Conservation (phyloP, 495 filamentous ascomycete species). For the Aspergillus cristatus region DNA sequence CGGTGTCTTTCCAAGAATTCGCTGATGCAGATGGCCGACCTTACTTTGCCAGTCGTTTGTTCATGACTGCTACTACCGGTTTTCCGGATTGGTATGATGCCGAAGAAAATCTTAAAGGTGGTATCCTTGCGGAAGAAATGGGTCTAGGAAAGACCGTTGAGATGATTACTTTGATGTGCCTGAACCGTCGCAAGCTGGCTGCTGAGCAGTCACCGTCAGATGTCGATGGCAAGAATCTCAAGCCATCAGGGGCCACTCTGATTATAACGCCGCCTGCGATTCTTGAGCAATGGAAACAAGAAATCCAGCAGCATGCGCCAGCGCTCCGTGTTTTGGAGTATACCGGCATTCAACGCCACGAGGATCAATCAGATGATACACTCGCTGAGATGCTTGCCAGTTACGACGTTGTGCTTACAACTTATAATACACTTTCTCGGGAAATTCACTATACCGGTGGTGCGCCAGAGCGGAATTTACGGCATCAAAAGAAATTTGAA, state of each 20-base stretch:
- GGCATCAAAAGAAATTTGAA: slow-evolving; percentile 57
- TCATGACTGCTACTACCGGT: slow-evolving; percentile 51
- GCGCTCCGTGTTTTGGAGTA: slow-evolving; percentile 45
- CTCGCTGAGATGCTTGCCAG: slow-evolving; percentile 38
- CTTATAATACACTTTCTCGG: slow-evolving; percentile 64
- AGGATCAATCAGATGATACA: slow-evolving; percentile 27
- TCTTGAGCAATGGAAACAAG: slow-evolving; percentile 77
- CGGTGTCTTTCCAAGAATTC: slow-evolving; percentile 25
- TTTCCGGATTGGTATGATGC: slow-evolving; percentile 33
- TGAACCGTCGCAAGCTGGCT: slow-evolving; percentile 39
- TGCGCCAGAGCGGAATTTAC: slow-evolving; percentile 53
- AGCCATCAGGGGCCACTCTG: slow-evolving; percentile 54
- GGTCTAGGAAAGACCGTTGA: slow-evolving; percentile 93
- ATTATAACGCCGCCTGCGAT: slow-evolving; percentile 82
- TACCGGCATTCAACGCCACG: slow-evolving; percentile 36
- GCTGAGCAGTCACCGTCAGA: slow-evolving; percentile 10
- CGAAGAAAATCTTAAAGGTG: slow-evolving; percentile 37
- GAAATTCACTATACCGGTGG: slow-evolving; percentile 71
- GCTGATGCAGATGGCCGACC: slow-evolving; percentile 39
- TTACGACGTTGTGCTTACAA: slow-evolving; percentile 81
- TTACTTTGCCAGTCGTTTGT: slow-evolving; percentile 56
- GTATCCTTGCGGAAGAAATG: slow-evolving; percentile 90
- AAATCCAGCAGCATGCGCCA: slow-evolving; percentile 62
- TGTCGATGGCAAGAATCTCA: slow-evolving; percentile 19
- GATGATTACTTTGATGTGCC: slow-evolving; percentile 63